Evolutionary conservation across 139 green algal genomes (phyloP), one percentile per base, ranked within the genome.

Genomic region (Volvox reticuliferus): DNA sequence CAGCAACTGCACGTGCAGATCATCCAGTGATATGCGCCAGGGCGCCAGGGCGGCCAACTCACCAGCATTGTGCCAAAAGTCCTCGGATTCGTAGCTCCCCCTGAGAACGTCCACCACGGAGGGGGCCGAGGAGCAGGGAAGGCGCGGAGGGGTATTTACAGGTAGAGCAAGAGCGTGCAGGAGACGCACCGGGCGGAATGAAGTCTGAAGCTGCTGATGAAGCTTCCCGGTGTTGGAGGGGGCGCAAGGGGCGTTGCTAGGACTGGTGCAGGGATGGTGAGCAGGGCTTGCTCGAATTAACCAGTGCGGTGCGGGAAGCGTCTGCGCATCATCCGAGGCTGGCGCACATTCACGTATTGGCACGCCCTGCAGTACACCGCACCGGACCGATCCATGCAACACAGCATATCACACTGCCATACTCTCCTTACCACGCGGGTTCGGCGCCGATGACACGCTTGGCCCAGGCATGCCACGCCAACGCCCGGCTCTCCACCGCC

Each of bases 401-500:
- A 55, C 44, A 55, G 9, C 44, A 55, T 14, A 55, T 5, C 44
- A 79, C 32, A 9, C 6, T 30, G 21, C 71, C 32, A 20, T 30
- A n/a, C 21, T 79, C 22, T 20, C 24, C 87, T 84, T 76, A 90
- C 91, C 83, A 92, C 0, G 89, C 78, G 26, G 67, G 61, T 63
- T 93, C 75, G 28, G 12, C 12, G 86, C 92, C 83, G 65, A 76
- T 79, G 88, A 95, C 91, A 36, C 88, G 71, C 71, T 88, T 93
- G 14, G 95, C 95, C 87, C 96, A 97, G 0, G 93, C 92, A 21
- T 96, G 93, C 96, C 96, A 97, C 55, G 94, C 91, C 82, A 97
- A 88, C 1, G 92, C 87, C 1, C 96, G 89, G 37, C 81, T 82
- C 82, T 98, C 95, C 26, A 94, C 91, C 9, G 96, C 91, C 87